Conservation (phyloP, 2,329 filamentous ascomycete genomes). For the Colletotrichum cereale region DNA sequence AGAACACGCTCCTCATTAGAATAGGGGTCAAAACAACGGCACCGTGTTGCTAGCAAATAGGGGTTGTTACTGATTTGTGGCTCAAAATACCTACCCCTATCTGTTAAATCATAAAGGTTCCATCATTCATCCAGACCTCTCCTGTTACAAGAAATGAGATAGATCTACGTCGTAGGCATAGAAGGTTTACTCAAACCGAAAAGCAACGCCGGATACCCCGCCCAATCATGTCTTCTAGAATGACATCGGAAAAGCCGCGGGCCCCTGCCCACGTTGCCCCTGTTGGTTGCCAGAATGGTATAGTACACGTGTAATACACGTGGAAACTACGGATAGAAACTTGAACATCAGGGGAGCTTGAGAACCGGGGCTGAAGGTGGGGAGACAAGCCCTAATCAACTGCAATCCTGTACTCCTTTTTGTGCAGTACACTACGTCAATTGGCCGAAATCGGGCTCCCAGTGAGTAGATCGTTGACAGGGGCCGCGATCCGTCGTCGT, state of each 20-base stretch:
- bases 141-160: background rate
- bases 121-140: background rate
- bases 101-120: background rate
- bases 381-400: background rate
- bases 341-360: background rate
- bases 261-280: background rate
- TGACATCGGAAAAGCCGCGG: background rate
- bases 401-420: background rate
- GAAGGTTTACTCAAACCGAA: background rate
- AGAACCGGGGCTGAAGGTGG: background rate
- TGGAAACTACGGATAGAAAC: no score
- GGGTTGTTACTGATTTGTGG: no score
- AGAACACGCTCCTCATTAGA: background rate
- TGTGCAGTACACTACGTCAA: background rate
- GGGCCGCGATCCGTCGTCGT: background rate
- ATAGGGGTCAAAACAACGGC: background rate
- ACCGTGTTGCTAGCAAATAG: background rate
- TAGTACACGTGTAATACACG: background rate
- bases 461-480: background rate
- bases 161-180: background rate
- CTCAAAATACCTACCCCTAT: background rate
- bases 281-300: background rate
- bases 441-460: background rate
- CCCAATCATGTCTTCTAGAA: background rate
- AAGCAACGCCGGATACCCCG: background rate